Conservation (phyloP, 2,329 filamentous ascomycete species). For the Ophiostoma pallidulum region DNA sequence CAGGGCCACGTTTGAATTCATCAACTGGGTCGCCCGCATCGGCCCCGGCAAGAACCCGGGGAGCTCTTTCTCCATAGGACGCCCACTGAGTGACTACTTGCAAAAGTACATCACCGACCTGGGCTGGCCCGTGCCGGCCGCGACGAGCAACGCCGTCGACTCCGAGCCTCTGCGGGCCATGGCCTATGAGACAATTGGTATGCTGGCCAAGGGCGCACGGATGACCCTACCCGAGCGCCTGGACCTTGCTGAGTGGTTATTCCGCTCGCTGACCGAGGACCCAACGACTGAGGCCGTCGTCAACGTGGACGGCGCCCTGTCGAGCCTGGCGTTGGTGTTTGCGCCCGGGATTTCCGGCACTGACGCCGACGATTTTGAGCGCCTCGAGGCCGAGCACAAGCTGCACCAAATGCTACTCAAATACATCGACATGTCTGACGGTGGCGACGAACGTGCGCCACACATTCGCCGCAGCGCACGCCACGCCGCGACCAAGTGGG, state of each 20-base stretch:
- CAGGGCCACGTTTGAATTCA: constrained; percentile 73
- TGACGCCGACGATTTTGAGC: neutral
- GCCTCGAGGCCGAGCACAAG: constrained; percentile 20
- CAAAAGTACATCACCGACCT: constrained; percentile 66
- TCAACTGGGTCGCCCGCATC: constrained; percentile 76
- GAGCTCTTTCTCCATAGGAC: constrained; percentile 41
- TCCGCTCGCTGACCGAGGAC: constrained; percentile 73
- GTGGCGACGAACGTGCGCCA: constrained; percentile 24
- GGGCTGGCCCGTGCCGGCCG: constrained; percentile 67
- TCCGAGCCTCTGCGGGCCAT: constrained; percentile 62
- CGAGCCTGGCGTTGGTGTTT: constrained; percentile 53
- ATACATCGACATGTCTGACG: constrained; percentile 49
- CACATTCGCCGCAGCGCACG: constrained; percentile 62
- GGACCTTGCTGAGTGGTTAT: constrained; percentile 61
- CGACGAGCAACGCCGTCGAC: constrained; percentile 35
- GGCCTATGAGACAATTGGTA: constrained; percentile 84
- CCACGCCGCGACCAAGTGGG: constrained; percentile 78
- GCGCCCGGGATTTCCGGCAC: constrained; percentile 15
- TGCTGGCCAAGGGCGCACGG: constrained; percentile 58
- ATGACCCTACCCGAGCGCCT: constrained; percentile 42
- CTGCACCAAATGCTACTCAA: constrained; percentile 52
- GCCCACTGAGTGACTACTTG: constrained; percentile 56
- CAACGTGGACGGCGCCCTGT: constrained; percentile 82
- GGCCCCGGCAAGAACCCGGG: constrained; percentile 38
- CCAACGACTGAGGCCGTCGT: constrained; percentile 65